Evolutionary conservation across 495 filamentous ascomycete genomes (phyloP), one percentile per base, ranked within the genome.

Genomic region (Hypoxylon perforatum): DNA sequence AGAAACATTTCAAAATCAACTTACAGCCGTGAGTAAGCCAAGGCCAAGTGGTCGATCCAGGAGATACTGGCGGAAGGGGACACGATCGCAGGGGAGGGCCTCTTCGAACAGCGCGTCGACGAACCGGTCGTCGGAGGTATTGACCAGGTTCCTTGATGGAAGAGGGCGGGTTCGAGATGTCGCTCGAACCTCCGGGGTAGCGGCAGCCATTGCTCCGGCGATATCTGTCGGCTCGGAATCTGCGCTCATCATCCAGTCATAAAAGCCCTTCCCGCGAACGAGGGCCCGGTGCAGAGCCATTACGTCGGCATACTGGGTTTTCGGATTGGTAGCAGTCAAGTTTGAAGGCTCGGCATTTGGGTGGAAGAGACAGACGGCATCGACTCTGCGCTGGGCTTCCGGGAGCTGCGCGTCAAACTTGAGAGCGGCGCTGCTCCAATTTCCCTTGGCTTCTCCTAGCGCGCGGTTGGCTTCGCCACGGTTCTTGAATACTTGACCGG

Each of bases 241-340:
- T 14, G 46, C n/a, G n/a, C 46, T 14, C 4, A 19, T 49, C 46
- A 49, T 49, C 46, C 46, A 49, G 3, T 48, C 44, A 15, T 38
- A 59, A 30, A 59, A 59, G 42, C 56, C 56, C 10, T 10, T 36
- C 14, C 56, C 56, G 4, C 42, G 56, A 1, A 59, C 5, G 5
- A 59, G 56, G 22, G 42, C 56, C 21, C 42, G 39, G 5, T 49
- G 42, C 17, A 50, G 23, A 14, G 11, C 42, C 56, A 59, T 59
- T 44, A 18, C 49, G 56, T 35, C 18, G n/a, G n/a, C n/a, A n/a
- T n/a, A n/a, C n/a, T n/a, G n/a, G n/a, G n/a, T n/a, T n/a, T n/a
- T n/a, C n/a, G n/a, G n/a, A 7, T 18, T 5, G 21, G 49, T 8
- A 2, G 33, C 56, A 5, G 30, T 11, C 11, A 35, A 11, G 30